Conservation (phyloP, 805 yeast species). For the Candida awuae region DNA sequence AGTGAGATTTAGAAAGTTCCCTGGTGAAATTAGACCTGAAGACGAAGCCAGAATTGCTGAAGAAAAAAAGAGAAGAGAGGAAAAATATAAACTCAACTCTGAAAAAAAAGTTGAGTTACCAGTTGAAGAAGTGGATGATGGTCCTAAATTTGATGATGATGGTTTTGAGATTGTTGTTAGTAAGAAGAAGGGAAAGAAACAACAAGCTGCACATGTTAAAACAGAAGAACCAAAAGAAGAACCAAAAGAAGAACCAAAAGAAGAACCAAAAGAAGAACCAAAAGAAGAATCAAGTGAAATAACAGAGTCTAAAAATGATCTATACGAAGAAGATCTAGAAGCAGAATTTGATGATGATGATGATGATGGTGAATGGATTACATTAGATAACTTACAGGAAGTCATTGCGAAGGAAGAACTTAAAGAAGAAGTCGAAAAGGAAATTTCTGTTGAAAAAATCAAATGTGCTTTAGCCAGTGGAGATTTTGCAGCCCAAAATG, state of each 20-base stretch:
- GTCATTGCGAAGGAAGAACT: conserved; percentile 55
- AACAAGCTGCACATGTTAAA: not conserved
- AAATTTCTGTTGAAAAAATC: conserved; percentile 25
- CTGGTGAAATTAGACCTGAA: conserved; percentile 39
- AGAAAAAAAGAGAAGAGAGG: conserved; percentile 15
- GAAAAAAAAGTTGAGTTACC: conserved; percentile 6
- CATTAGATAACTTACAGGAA: conserved; percentile 73
- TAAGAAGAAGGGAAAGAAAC: conserved; percentile 8
- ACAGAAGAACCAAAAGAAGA: conserved; percentile 4
- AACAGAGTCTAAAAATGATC: conserved; percentile 11
- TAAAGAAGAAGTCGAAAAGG: conserved; percentile 44
- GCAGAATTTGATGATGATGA: conserved; percentile 58
- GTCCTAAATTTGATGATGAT: conserved; percentile 12
- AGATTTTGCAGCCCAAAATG: conserved; percentile 97
- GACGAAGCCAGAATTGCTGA: conserved; percentile 33
- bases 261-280: conserved; percentile 11
- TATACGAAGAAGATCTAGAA: conserved; percentile 9
- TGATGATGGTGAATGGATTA: conserved; percentile 87
- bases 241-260: conserved; percentile 4
- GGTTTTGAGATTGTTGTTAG: conserved; percentile 14
- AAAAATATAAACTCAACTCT: conserved; percentile 7
- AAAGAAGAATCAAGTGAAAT: conserved; percentile 8
- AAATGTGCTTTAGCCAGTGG: conserved; percentile 86
- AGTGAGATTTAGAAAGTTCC: conserved; percentile 60
- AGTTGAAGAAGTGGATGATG: conserved; percentile 18